Base-by-base conservation (phyloP, 2,329 filamentous ascomycete species). In the Ophiostoma himal-ulmi region DNA sequence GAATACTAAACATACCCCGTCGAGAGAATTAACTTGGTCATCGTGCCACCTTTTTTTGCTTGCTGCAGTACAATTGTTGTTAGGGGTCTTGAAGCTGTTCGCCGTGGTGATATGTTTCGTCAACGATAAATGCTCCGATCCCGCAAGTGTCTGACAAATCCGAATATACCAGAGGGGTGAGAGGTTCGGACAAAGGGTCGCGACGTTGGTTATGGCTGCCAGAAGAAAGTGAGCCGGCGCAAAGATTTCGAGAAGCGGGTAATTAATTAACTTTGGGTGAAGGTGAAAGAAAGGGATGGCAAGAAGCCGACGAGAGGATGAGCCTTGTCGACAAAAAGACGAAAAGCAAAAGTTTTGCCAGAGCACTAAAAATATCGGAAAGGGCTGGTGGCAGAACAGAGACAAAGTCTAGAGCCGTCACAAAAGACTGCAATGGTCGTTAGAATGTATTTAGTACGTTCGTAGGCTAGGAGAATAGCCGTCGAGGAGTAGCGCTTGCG, bases 11-110 rank as follows among this genome's bases (percentile, higher is more conserved):
- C 70, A 37, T 44, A 71, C 70, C 70, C 68, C 5, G 70, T 71
- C 22, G 70, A 71, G 30, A 71, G 68, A 68, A 71, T 70, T 41
- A 71, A 22, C 34, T 57, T 70, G 52, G 70, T 71, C 70, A 71
- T 71, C n/a, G 68, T 64, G 68, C 10, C 68, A 37, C 10, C n/a
- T n/a, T 64, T 64, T 22, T 17, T 37, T 30, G 37, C 37, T 10
- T 39, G 37, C 44, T n/a, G 44, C 20, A 48, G 44, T n/a, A 4
- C 17, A 13, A n/a, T 36, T 13, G 34, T 62, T 36, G 17, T 13
- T 37, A 52, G 44, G 67, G 67, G 26, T 30, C 60, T 54, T 22
- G 34, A 64, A 34, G 67, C 62, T 22, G 36, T 57, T 57, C 22
- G 52, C 52, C 52, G 52, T 22, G 52, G 52, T 26, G 26, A 41